Evolutionary conservation across 306 rosid genomes (phyloP).

Genomic region (Prunus mume): DNA sequence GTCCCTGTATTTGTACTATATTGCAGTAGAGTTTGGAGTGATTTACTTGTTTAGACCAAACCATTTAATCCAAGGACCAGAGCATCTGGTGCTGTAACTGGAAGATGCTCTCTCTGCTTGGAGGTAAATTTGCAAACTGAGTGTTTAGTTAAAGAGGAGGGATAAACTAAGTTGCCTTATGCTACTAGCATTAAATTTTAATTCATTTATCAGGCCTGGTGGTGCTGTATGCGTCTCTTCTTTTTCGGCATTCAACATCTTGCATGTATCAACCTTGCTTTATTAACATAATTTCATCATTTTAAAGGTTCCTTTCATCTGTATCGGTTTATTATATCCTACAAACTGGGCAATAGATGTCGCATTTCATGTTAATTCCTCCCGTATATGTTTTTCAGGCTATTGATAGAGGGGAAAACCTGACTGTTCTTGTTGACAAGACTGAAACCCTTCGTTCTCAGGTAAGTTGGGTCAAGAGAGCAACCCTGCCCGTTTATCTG

Average conservation of each 20-base stretch:
- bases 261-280: neutral
- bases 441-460: constrained; percentile 74
- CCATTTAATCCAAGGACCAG: too few relatives aligned
- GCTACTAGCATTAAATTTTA: neutral
- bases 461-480: constrained; percentile 38
- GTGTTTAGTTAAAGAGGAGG: too few relatives aligned
- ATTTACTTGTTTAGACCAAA: neutral
- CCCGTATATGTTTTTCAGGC: constrained; percentile 44
- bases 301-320: neutral
- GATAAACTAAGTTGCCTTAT: neutral
- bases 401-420: constrained; percentile 78
- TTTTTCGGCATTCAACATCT: neutral
- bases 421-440: constrained; percentile 71
- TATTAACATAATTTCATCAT: neutral
- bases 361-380: constrained; percentile 10
- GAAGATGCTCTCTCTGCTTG: too few relatives aligned
- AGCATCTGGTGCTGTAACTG: too few relatives aligned
- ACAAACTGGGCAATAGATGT: neutral
- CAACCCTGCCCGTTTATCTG: constrained; percentile 11
- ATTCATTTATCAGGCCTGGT: neutral
- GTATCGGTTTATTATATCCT: neutral
- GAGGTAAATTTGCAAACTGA: too few relatives aligned
- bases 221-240: neutral
- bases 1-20: neutral
- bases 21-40: neutral